Evolutionary conservation across 164 flowering plant genomes (phyloP).

Genomic region (Vitis labrusca): DNA sequence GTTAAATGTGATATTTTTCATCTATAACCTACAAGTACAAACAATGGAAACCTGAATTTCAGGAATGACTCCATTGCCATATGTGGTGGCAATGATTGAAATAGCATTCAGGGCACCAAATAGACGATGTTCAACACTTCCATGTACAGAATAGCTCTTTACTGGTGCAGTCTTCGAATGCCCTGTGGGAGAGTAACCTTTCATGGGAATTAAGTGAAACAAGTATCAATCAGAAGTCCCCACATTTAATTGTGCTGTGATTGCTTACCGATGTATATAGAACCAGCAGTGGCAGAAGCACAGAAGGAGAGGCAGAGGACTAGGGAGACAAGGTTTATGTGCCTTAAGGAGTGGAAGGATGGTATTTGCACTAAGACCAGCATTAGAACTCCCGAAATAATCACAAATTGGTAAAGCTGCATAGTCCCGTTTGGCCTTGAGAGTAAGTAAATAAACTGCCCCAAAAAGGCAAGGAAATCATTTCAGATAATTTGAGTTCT

Average conservation of each 20-base stretch:
- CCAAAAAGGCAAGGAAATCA: not conserved
- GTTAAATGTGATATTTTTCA: too few species aligned
- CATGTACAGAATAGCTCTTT: constrained; percentile 31
- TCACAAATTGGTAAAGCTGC: constrained; percentile 39
- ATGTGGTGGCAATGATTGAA: constrained; percentile 47
- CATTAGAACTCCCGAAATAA: constrained; percentile 28
- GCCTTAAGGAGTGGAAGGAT: constrained; percentile 55
- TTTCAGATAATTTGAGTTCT: too few species aligned
- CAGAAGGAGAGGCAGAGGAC: constrained; percentile 36
- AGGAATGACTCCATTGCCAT: constrained; percentile 48
- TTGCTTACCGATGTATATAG: constrained; percentile 36
- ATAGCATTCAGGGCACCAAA: constrained; percentile 39
- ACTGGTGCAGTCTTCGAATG: constrained; percentile 27
- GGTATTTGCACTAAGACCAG: constrained; percentile 49
- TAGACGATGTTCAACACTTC: constrained; percentile 8
- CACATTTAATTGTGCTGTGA: too few species aligned
- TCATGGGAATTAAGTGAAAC: too few species aligned
- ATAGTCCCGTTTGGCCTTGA: constrained; percentile 31
- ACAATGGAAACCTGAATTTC: constrained; percentile 48
- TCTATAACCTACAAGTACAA: too few species aligned
- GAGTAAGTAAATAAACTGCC: constrained; percentile 44
- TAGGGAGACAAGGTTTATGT: constrained; percentile 47
- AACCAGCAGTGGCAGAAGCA: constrained; percentile 35
- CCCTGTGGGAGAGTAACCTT: constrained; percentile 15
- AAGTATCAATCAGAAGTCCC: too few species aligned